Base-by-base conservation (phyloP, 1,284 basidiomycete genomes). In the Xerocomus amazonicus region DNA sequence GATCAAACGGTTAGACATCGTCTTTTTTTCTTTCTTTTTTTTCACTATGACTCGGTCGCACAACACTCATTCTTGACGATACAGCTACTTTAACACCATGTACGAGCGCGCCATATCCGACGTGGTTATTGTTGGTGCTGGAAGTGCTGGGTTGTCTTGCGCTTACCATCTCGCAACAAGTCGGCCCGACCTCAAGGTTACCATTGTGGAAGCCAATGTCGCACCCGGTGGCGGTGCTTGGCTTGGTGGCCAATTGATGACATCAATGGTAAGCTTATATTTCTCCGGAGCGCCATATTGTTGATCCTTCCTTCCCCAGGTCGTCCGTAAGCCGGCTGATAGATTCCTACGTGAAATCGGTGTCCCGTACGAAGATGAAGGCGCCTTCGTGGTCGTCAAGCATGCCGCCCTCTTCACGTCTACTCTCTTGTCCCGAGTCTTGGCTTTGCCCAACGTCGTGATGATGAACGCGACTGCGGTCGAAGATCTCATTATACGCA, bases 241-340 rank as follows among this genome's bases (percentile, higher is more conserved):
- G 87, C 77, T 89, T 41, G 86, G 87, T 33, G 90, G 89, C 2
- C 89, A 92, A 69, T 73, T 92, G 45, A 90, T 92, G 88, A 83
- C 81, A 2, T 83, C 87, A 0, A 92, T 92, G 89, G 88, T 79
- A 59, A 38, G 62, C 48, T 36, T 5, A 10, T 6, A 28, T 42
- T 33, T 46, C 36, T 33, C 14, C 37, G 2, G 6, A 19, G 7
- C n/a, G 9, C 39, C 27, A 1, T 41, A 6, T 14, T 12, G 12
- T 16, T 13, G 6, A 19, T 23, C 7, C 13, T 23, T 10, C 12
- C 16, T 27, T 45, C 34, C 14, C 56, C 49, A 84, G 83, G 76
- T 92, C 42, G 83, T 92, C 48, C 83, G 88, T 54, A 92, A 92
- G 72, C 90, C 86, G 4, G 89, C 87, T 0, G 81, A 92, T 64